Base-by-base conservation (phyloP, 768 basidiomycete genomes). In the Tulasnella sp. region DNA sequence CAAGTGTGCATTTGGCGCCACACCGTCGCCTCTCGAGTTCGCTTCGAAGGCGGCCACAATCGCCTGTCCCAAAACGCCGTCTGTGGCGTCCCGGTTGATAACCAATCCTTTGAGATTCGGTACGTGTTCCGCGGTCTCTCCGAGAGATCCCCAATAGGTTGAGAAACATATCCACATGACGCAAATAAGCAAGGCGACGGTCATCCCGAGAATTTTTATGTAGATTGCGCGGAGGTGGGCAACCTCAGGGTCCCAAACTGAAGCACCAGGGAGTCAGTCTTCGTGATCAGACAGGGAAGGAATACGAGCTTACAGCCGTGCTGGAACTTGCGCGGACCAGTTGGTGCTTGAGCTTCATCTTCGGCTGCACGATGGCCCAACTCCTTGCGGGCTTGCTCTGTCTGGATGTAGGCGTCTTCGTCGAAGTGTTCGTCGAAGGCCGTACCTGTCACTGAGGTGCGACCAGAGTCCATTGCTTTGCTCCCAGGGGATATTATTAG, bases 11-110 rank as follows among this genome's bases (percentile, higher is more conserved):
- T 74, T 74, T 8, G 40, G 44, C 7, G 58, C 41, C 3, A 40
- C 64, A 48, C 82, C 85, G 0, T 81, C 82, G 12, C 82, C 80
- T 6, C 81, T 82, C 41, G 83, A 83, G 72, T 84, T 84, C 11
- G 50, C 60, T 31, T 80, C 75, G 54, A 87, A 83, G 9, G 83
- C 85, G 12, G 83, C 79, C 37, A 83, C 80, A 34, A 88, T 82
- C 6, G 83, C 82, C n/a, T 83, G 81, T 9, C 88, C 87, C 60
- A 88, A 81, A 2, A 84, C 31, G 41, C 77, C 64, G 54, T 76
- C 84, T 0, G 83, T 82, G 31, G 83, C 84, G 82, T 89, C 89
- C 58, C 86, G 84, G 83, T 88, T 86, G 79, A 89, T 85, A 81
- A 88, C 85, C 82, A 85, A 85, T n/a, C 88, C 86, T 3, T 83